These are phyloP conservation scores for Quercus lobata DNA, from an alignment of 331 rosid genomes.

Conservation along the genomic window DNA sequence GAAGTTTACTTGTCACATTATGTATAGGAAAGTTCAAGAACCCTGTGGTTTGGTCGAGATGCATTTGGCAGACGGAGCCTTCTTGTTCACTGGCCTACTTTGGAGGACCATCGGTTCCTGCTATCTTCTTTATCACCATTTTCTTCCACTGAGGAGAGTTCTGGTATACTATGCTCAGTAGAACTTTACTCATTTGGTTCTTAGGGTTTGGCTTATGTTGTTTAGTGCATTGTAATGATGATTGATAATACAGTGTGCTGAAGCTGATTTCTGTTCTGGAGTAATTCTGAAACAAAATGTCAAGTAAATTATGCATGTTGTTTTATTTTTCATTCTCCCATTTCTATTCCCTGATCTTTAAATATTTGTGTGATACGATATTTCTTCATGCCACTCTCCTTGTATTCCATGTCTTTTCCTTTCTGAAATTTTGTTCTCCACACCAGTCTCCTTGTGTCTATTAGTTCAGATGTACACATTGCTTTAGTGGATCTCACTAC, in stretches of 20 bases:
- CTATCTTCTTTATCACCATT: conserved; percentile 86
- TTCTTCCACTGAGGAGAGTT: conserved; percentile 36
- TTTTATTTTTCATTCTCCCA: not conserved
- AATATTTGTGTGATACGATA: not conserved
- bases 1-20: conserved; percentile 11
- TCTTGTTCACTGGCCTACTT: conserved; percentile 95
- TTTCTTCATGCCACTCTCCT: not conserved
- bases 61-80: conserved; percentile 93
- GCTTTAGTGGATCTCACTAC: not conserved
- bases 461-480: too few species aligned
- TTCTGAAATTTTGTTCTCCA: not conserved
- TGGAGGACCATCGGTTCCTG: conserved; percentile 60
- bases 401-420: not conserved
- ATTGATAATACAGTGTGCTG: not conserved
- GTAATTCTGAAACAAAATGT: not conserved
- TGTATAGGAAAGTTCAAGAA: conserved; percentile 61
- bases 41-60: conserved; percentile 96
- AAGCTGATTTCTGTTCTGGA: not conserved
- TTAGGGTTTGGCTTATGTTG: not conserved
- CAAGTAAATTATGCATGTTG: not conserved
- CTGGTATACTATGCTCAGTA: conserved; percentile 41
- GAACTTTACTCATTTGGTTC: conserved; percentile 5
- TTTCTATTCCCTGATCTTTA: not conserved
- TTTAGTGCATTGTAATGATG: conserved; percentile 2
- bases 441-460: not conserved